phyloP scores from a whole-genome alignment of 495 filamentous ascomycete species.

The Rostrohypoxylon terebratum region DNA sequence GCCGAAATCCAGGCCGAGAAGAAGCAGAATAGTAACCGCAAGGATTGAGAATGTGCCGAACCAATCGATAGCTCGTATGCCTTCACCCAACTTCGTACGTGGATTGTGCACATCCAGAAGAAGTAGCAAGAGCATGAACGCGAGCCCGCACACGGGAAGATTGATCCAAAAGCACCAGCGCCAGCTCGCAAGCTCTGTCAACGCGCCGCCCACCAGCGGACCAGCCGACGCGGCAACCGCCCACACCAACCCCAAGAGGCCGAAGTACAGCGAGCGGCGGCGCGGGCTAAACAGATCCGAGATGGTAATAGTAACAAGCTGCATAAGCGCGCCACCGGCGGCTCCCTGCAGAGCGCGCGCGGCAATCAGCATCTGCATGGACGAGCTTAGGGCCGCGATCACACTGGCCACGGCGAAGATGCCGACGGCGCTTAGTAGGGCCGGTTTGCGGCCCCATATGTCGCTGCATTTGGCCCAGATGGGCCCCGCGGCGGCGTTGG shows the following conservation, averaged over 20 bases:
- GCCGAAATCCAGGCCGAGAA: constrained; percentile 79
- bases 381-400: constrained; percentile 72
- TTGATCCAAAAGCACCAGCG: constrained; percentile 65
- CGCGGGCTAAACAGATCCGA: constrained; percentile 68
- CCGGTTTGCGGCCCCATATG: constrained; percentile 82
- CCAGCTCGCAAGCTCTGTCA: constrained; percentile 60
- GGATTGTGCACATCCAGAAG: constrained; percentile 73
- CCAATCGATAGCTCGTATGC: constrained; percentile 63
- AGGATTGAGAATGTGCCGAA: constrained; percentile 68
- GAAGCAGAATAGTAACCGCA: constrained; percentile 74
- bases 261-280: constrained; percentile 46
- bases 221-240: constrained; percentile 74
- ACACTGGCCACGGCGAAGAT: constrained; percentile 74
- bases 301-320: constrained; percentile 78
- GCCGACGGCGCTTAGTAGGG: constrained; percentile 72
- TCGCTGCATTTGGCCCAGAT: constrained; percentile 66
- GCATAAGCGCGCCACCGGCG: constrained; percentile 80
- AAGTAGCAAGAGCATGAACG: constrained; percentile 65
- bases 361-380: constrained; percentile 75
- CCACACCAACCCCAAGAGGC: constrained; percentile 70
- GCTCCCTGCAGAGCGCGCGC: constrained; percentile 80
- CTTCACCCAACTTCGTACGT: constrained; percentile 63
- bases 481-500: constrained; percentile 56
- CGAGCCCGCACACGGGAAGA: constrained; percentile 66
- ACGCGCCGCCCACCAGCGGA: constrained; percentile 76